Evolutionary conservation across 164 flowering plant species (phyloP), one percentile per base, ranked within the genome.

Genomic region (Taxillus chinensis): DNA sequence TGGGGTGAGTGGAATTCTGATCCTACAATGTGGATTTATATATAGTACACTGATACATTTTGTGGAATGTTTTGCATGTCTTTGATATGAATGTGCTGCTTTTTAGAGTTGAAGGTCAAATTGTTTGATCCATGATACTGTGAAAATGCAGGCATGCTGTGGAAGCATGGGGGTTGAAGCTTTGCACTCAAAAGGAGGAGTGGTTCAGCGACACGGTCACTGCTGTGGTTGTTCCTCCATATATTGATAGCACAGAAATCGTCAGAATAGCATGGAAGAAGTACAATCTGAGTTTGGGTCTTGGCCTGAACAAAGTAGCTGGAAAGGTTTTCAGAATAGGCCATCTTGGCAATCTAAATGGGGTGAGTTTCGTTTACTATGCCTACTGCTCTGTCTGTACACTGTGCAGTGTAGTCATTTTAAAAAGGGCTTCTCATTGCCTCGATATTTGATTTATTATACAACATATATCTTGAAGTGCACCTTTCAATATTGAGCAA

Each of bases 321-420:
- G 98, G 98, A 41, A 93, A 86, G 69, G 98, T 86, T 51, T 93
- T 93, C 90, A 80, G 97, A 82, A 93, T 93, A 75, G 99, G 99
- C 10, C 99, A 93, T 78, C 99, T 90, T 63, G 98, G 98, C 49
- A 81, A 82, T 73, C 70, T 93, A 13, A 93, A 93, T 68, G 99
- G 88, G 88, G 97, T 89, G 79, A 11, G 39, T 4, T 48, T 65
- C 55, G 27, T 56, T 53, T 39, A 37, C 49, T 8, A 39, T 65
- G 5, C 17, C 49, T 40, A 45, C 9, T 15, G 37, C 1, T 40
- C 42, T 7, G 4, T 64, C 6, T n/a, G 4, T 39, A 39, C 9
- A 27, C 48, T 13, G 12, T 17, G 39, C 5, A 49, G 8, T 43
- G 46, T 6, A 6, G 10, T 43, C 10, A 6, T 43, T 43, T 43